These are phyloP conservation scores for Aspergillus affinis DNA, from an alignment of 495 filamentous ascomycete genomes.

Conservation along the genomic window DNA sequence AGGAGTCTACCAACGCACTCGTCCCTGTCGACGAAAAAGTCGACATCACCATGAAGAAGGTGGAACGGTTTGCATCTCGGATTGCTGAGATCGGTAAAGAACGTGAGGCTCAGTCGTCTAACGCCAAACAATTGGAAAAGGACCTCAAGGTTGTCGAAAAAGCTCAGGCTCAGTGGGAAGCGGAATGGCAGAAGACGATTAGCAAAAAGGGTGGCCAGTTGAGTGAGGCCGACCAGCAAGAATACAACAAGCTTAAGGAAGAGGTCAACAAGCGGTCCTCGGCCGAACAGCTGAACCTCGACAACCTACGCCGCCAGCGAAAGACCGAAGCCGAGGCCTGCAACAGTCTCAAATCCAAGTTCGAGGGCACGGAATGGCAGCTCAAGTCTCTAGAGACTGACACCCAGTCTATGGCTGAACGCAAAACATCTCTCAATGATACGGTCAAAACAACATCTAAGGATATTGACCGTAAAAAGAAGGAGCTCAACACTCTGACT, in stretches of 20 bases:
- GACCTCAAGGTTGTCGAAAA: constrained; percentile 83
- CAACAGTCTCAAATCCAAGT: constrained; percentile 80
- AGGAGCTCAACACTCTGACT: constrained; percentile 77
- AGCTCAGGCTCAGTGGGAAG: constrained; percentile 85
- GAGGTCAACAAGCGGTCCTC: constrained; percentile 85
- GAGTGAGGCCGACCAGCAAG: constrained; percentile 81
- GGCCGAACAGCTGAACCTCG: constrained; percentile 76
- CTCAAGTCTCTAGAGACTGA: constrained; percentile 73
- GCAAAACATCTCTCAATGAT: constrained; percentile 57
- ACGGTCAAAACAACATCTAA: constrained; percentile 64
- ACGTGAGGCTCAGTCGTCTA: constrained; percentile 63
- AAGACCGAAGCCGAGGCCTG: constrained; percentile 89
- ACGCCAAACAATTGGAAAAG: constrained; percentile 70
- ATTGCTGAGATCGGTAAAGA: constrained; percentile 74
- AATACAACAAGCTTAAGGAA: constrained; percentile 82
- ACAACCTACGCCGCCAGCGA: constrained; percentile 77
- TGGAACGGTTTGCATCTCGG: constrained; percentile 62
- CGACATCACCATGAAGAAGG: constrained; percentile 69
- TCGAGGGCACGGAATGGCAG: constrained; percentile 72
- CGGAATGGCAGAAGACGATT: constrained; percentile 76
- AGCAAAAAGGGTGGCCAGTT: constrained; percentile 85
- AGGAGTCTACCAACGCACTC: constrained; percentile 78
- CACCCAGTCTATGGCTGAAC: constrained; percentile 64
- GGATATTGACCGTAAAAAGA: constrained; percentile 87
- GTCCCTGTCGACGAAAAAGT: constrained; percentile 94